Percentiles rank a stretch among this genome's conserved stretches.
Conservation (phyloP, 129 eudicot species). For the Gnaphalium uliginosum region DNA sequence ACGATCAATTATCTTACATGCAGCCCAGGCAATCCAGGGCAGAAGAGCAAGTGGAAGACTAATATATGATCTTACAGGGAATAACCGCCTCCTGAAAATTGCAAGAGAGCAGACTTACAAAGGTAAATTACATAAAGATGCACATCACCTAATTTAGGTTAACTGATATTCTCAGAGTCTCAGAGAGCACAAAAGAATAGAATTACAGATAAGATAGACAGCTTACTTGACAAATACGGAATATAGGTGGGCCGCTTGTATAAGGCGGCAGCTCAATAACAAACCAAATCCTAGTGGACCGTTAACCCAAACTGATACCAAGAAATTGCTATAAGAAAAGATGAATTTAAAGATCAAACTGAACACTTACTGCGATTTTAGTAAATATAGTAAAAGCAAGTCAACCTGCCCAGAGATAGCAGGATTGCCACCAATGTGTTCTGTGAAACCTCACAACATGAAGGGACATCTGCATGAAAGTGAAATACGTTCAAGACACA, state of each 20-base stretch:
- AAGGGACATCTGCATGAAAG: conserved; percentile 62
- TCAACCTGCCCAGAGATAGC: conserved; percentile 90
- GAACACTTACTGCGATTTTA: conserved; percentile 5
- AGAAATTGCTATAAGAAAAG: background rate
- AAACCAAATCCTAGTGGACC: conserved; percentile 88
- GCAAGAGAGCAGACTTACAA: background rate
- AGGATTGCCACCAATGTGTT: conserved; percentile 78
- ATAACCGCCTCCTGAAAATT: conserved; percentile 74
- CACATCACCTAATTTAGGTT: background rate
- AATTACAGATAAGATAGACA: conserved; percentile 3
- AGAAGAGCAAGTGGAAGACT: conserved; percentile 71
- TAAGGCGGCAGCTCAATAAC: conserved; percentile 77
- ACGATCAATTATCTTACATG: conserved; percentile 48
- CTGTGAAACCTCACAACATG: conserved; percentile 56
- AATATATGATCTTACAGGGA: conserved; percentile 68
- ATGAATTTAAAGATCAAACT: conserved; percentile 21
- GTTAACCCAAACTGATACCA: conserved; percentile 78
- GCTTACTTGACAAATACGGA: conserved; percentile 79
- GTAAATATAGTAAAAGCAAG: conserved; percentile 12
- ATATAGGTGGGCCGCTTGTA: conserved; percentile 74
- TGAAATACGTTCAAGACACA: background rate
- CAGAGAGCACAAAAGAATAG: background rate
- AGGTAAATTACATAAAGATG: background rate
- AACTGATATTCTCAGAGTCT: background rate
- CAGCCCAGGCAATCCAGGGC: conserved; percentile 81